Evolutionary conservation across 306 rosid species (phyloP).

Genomic region (Cucumis sativus): Cucumber_9930_V3 NC_026655.2:28135501-28136000

Average conservation of each 20-base stretch:
- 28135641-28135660: background rate
- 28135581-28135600: conserved; percentile 28
- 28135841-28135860: conserved; percentile 32
- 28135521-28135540: conserved; percentile 31
- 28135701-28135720: conserved; percentile 25
- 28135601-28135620: conserved; percentile 26
- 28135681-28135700: conserved; percentile 21
- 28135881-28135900: conserved; percentile 30
- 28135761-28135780: conserved; percentile 30
- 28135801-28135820: conserved; percentile 26
- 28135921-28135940: conserved; percentile 25
- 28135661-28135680: conserved; percentile 15
- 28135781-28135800: conserved; percentile 6
- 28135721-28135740: conserved; percentile 22
- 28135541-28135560: conserved; percentile 31
- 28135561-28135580: conserved; percentile 24
- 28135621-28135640: conserved; percentile 11
- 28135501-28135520: conserved; percentile 11
- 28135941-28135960: conserved; percentile 17
- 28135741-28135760: conserved; percentile 29
- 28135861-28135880: conserved; percentile 25
- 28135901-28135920: conserved; percentile 17
- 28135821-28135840: conserved; percentile 32
- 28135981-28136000: conserved; percentile 27
- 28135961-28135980: conserved; percentile 28